Percentiles rank a stretch among this genome's conserved stretches.
phyloP scores from a whole-genome alignment of 1,284 basidiomycete genomes.

The Sporisorium graminicola region DNA sequence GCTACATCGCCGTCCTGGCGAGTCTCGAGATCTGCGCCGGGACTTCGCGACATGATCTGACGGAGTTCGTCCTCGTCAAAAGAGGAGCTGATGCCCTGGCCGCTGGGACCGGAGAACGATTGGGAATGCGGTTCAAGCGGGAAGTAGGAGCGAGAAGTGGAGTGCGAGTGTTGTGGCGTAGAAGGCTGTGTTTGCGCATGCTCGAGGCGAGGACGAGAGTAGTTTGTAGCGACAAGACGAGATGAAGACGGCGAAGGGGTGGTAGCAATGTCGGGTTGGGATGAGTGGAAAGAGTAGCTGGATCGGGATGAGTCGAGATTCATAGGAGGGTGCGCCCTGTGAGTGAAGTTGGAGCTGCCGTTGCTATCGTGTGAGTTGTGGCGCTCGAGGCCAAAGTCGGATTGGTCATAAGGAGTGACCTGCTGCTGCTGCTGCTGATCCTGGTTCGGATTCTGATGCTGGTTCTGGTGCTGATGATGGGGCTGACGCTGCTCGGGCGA shows the following conservation, averaged over 20 bases:
- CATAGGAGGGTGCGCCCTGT: constrained; percentile 16
- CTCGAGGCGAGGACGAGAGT: constrained; percentile 29
- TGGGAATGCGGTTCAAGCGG: constrained; percentile 6
- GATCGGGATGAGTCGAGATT: constrained; percentile 12
- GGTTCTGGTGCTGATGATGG: constrained; percentile 19
- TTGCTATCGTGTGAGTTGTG: constrained; percentile 44
- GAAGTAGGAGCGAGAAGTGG: constrained; percentile 13
- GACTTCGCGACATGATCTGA: constrained; percentile 44
- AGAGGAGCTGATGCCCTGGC: constrained; percentile 39
- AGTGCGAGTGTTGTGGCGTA: constrained; percentile 15
- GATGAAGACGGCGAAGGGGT: constrained; percentile 26
- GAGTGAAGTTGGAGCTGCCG: constrained; percentile 44
- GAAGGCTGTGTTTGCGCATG: constrained; percentile 30
- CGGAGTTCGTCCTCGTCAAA: constrained; percentile 45
- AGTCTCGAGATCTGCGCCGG: neutral
- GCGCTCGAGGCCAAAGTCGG: constrained; percentile 23
- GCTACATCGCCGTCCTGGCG: constrained; percentile 26
- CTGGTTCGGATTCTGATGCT: constrained; percentile 18
- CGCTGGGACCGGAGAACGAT: constrained; percentile 11
- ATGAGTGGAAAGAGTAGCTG: constrained; percentile 29
- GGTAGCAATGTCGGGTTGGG: constrained; percentile 28
- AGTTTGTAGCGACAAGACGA: constrained; percentile 15
- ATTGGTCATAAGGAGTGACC: neutral
- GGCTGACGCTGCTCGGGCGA: constrained; percentile 29
- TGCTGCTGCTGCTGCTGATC: constrained; percentile 17